A percentile compares a stretch with the other conserved stretches of the same genome.
Evolutionary conservation across 2,329 filamentous ascomycete genomes (phyloP).

Genomic region (Colletotrichum eleusines): DNA sequence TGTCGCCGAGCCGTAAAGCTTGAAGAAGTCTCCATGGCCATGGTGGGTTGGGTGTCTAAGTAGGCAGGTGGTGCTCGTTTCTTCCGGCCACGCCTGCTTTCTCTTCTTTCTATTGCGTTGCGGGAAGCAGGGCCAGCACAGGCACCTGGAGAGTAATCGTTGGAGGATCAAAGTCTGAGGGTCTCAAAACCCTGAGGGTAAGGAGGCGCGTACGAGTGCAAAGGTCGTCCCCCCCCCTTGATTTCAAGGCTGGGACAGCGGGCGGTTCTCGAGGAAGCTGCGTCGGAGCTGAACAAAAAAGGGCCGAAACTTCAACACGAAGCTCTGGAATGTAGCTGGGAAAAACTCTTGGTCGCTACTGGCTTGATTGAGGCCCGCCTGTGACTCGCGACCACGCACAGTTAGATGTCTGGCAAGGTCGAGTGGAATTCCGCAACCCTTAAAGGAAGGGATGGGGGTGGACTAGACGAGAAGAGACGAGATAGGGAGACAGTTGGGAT

Average conservation of each 20-base stretch:
- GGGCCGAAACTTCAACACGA: constrained; percentile 21
- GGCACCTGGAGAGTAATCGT: not conserved
- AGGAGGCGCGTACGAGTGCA: not conserved
- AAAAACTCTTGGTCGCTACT: not conserved
- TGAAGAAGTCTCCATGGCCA: constrained; percentile 52
- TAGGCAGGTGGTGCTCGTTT: not conserved
- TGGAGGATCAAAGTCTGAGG: not conserved
- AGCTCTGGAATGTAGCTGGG: constrained; percentile 21
- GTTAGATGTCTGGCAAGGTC: not conserved
- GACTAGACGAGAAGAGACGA: constrained; percentile 2
- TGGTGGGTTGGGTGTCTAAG: constrained; percentile 15
- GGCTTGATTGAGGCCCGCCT: not conserved
- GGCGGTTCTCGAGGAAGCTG: constrained; percentile 42
- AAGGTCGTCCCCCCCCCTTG: not conserved
- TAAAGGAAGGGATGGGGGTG: constrained; percentile 5
- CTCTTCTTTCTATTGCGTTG: not conserved
- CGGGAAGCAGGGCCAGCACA: not conserved
- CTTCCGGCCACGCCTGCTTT: constrained; percentile 41
- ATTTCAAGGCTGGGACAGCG: constrained; percentile 11
- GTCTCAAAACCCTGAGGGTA: not conserved
- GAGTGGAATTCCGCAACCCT: not conserved
- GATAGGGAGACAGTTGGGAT: not conserved
- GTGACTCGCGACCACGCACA: constrained; percentile 6
- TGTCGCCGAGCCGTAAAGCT: constrained; percentile 79
- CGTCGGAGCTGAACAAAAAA: constrained; percentile 28